Evolutionary conservation across 257 asterid species (phyloP).

Genomic region (Cordia subcordata): DNA sequence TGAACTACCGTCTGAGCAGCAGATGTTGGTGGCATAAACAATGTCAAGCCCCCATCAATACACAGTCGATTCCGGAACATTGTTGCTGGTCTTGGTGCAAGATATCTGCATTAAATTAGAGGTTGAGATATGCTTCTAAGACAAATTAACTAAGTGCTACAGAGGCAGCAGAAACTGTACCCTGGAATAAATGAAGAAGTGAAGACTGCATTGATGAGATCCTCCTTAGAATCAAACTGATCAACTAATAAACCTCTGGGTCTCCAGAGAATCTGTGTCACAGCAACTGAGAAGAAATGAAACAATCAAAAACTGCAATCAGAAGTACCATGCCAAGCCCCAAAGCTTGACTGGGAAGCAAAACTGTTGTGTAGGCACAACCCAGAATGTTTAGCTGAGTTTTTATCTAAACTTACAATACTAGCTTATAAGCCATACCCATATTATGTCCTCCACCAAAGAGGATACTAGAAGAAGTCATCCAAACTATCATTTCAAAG

Average conservation of each 20-base stretch:
- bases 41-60: constrained; percentile 83
- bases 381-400: no score
- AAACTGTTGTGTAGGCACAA: no score
- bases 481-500: no score
- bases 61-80: constrained; percentile 79
- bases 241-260: constrained; percentile 91
- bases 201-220: constrained; percentile 81
- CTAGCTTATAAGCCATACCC: no score
- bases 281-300: constrained; percentile 64
- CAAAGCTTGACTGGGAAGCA: no score
- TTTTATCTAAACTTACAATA: no score
- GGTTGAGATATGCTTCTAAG: constrained; percentile 17
- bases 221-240: constrained; percentile 91
- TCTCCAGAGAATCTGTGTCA: constrained; percentile 92
- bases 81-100: constrained; percentile 94
- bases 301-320: constrained; percentile 15
- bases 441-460: no score
- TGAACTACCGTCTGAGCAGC: constrained; percentile 68
- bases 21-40: constrained; percentile 98
- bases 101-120: constrained; percentile 52
- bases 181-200: constrained; percentile 97
- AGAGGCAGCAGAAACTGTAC: constrained; percentile 28
- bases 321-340: neutral
- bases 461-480: no score
- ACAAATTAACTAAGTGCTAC: constrained; percentile 9